phyloP scores from a whole-genome alignment of 495 filamentous ascomycete genomes.

The Penicillium pulvis region DNA sequence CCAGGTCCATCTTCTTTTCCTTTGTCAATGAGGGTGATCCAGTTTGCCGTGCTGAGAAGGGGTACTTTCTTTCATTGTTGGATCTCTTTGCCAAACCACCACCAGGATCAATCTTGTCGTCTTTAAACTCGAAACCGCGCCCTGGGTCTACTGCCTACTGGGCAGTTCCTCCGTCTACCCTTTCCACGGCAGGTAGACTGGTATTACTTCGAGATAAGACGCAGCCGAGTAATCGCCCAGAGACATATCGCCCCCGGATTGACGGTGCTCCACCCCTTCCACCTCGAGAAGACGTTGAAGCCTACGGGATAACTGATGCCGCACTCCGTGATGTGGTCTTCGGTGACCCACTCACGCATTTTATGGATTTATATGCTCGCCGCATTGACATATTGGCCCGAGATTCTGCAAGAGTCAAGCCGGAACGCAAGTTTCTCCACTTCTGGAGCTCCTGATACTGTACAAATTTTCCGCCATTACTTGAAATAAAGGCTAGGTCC shows the following conservation, averaged over 20 bases:
- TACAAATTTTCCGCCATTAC: too few relatives aligned
- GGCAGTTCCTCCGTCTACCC: constrained; percentile 60
- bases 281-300: constrained; percentile 55
- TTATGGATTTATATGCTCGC: constrained; percentile 72
- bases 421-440: neutral
- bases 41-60: constrained; percentile 72
- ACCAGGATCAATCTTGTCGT: constrained; percentile 38
- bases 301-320: constrained; percentile 64
- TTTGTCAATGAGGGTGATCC: constrained; percentile 88
- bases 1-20: constrained; percentile 69
- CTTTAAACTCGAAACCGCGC: neutral
- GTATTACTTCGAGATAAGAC: constrained; percentile 55
- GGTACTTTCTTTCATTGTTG: constrained; percentile 69
- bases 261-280: constrained; percentile 17
- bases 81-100: constrained; percentile 67
- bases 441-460: neutral
- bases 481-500: too few relatives aligned
- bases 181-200: constrained; percentile 69
- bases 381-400: constrained; percentile 67
- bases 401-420: neutral
- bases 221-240: constrained; percentile 5
- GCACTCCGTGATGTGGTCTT: constrained; percentile 67
- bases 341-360: constrained; percentile 77
- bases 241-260: neutral
- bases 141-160: constrained; percentile 44